Percentiles rank a stretch among this genome's conserved stretches.
phyloP scores from a whole-genome alignment of 768 basidiomycete species.

The Clitopilus passeckerianus region DNA sequence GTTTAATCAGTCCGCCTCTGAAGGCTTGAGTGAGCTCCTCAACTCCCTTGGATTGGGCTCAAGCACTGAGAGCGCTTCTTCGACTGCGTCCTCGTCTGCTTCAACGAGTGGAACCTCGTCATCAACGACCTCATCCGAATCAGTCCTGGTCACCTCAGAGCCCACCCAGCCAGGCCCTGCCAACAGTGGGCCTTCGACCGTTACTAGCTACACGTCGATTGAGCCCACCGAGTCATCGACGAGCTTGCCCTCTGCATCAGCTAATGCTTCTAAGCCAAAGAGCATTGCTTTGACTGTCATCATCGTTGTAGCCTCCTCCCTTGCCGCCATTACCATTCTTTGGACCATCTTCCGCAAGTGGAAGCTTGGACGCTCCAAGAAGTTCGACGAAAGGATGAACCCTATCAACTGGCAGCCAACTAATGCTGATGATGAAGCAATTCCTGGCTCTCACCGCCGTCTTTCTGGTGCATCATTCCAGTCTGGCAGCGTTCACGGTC shows the following conservation, averaged over 20 bases:
- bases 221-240: slow-evolving; percentile 22
- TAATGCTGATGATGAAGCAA: slow-evolving; percentile 39
- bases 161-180: slow-evolving; percentile 10
- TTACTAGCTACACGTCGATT: slow-evolving; percentile 23
- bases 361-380: slow-evolving; percentile 78
- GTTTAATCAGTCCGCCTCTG: background rate
- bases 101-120: slow-evolving; percentile 2
- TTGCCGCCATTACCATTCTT: slow-evolving; percentile 66
- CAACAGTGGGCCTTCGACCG: slow-evolving; percentile 12
- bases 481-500: slow-evolving; percentile 40
- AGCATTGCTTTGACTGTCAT: slow-evolving; percentile 53
- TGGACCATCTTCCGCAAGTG: slow-evolving; percentile 94
- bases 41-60: background rate
- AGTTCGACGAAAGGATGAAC: slow-evolving; percentile 80
- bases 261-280: slow-evolving; percentile 22
- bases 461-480: slow-evolving; percentile 65
- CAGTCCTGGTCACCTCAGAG: slow-evolving; percentile 14
- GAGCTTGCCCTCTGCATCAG: slow-evolving; percentile 20
- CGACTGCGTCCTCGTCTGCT: slow-evolving; percentile 7
- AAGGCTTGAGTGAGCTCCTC: background rate
- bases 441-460: slow-evolving; percentile 46
- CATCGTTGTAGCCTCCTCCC: slow-evolving; percentile 61
- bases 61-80: slow-evolving; percentile 7
- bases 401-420: slow-evolving; percentile 89
- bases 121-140: slow-evolving; percentile 7